Conservation (phyloP, 805 yeast species). For the Vanderwaltozyma polyspora region DNA sequence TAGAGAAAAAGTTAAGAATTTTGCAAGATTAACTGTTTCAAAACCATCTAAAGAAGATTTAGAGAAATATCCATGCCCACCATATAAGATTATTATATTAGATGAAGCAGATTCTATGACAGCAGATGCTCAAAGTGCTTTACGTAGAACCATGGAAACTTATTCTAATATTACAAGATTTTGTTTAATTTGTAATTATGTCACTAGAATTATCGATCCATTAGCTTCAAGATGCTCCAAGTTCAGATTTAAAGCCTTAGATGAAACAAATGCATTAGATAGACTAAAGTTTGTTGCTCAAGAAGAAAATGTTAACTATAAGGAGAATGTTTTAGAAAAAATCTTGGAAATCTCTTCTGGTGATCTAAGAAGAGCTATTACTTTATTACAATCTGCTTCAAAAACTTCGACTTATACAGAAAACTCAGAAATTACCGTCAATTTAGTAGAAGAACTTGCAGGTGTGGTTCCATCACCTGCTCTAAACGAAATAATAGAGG, state of each 20-base stretch:
- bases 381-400: slow-evolving; percentile 76
- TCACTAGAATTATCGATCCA: slow-evolving; percentile 93
- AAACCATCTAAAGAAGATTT: slow-evolving; percentile 62
- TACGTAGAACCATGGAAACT: slow-evolving; percentile 88
- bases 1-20: slow-evolving; percentile 72
- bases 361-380: slow-evolving; percentile 88
- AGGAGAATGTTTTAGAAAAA: slow-evolving; percentile 44
- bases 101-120: slow-evolving; percentile 99
- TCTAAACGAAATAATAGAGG: slow-evolving; percentile 32
- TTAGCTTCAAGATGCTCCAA: slow-evolving; percentile 93
- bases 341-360: slow-evolving; percentile 72
- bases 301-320: slow-evolving; percentile 35
- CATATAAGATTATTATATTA: slow-evolving; percentile 81
- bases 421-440: slow-evolving; percentile 32
- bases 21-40: slow-evolving; percentile 77
- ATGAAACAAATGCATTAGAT: slow-evolving; percentile 53
- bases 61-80: slow-evolving; percentile 84
- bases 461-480: slow-evolving; percentile 54
- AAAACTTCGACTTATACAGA: slow-evolving; percentile 34
- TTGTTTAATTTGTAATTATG: slow-evolving; percentile 90
- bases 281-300: slow-evolving; percentile 51
- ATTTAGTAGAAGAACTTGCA: slow-evolving; percentile 55
- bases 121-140: slow-evolving; percentile 88
- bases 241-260: slow-evolving; percentile 77
- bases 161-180: slow-evolving; percentile 85